Conservation (phyloP, 306 rosid genomes). For the Senna siamea region DNA sequence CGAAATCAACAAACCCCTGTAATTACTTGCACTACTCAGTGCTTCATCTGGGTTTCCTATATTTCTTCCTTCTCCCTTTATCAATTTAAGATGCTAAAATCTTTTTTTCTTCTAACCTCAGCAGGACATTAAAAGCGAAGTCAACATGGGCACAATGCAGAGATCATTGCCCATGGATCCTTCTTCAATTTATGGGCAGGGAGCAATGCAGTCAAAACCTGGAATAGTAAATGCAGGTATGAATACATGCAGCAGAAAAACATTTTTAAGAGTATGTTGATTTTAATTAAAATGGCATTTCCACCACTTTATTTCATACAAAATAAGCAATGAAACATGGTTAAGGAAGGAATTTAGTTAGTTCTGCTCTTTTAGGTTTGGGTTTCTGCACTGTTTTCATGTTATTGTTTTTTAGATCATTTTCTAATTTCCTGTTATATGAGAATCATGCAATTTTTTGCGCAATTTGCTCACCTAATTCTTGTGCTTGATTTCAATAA, state of each 20-base stretch:
- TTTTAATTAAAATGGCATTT: constrained; percentile 13
- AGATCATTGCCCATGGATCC: constrained; percentile 88
- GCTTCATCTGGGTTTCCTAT: constrained; percentile 18
- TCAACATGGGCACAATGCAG: constrained; percentile 70
- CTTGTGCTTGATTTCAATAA: constrained; percentile 22
- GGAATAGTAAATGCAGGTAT: constrained; percentile 82
- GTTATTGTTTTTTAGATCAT: background rate
- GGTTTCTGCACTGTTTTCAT: constrained; percentile 23
- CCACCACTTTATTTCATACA: constrained; percentile 19
- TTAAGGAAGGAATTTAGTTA: constrained; percentile 34
- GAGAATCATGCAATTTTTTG: background rate
- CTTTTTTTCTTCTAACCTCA: constrained; percentile 24
- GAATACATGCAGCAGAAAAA: constrained; percentile 6
- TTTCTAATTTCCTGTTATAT: constrained; percentile 10
- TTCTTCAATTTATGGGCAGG: constrained; percentile 80
- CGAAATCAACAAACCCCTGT: constrained; percentile 75
- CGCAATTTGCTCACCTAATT: constrained; percentile 14
- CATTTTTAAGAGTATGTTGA: constrained; percentile 19
- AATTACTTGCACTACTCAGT: constrained; percentile 36
- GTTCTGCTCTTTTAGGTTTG: constrained; percentile 22
- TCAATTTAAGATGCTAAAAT: constrained; percentile 29
- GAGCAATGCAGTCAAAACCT: constrained; percentile 81
- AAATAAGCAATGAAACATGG: constrained; percentile 27
- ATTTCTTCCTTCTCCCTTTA: constrained; percentile 31
- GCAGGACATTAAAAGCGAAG: constrained; percentile 78